phyloP scores from a whole-genome alignment of 768 basidiomycete species.

The Glaciozyma antarctica region DNA sequence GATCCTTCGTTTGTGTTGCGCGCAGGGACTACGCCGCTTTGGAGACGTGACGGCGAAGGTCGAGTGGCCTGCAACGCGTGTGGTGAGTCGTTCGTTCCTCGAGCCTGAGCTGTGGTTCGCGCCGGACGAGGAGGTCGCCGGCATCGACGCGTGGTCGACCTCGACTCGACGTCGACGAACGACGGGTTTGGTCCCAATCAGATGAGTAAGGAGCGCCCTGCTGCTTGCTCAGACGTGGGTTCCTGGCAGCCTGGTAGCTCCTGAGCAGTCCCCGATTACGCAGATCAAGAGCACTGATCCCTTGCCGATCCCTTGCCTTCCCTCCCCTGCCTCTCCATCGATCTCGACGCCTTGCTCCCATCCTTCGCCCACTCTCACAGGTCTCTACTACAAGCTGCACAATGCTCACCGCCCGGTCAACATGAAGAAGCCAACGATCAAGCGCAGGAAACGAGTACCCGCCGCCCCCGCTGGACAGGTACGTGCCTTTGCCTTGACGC shows the following conservation, averaged over 20 bases:
- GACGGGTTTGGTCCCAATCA: no score
- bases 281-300: no score
- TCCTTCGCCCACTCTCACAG: constrained; percentile 42
- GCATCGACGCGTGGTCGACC: no score
- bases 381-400: constrained; percentile 96
- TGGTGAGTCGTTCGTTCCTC: constrained; percentile 37
- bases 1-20: background rate
- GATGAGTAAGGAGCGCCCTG: no score
- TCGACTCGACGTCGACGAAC: no score
- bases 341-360: background rate
- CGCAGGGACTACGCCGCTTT: constrained; percentile 43
- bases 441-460: constrained; percentile 91
- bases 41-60: constrained; percentile 45
- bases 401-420: constrained; percentile 92
- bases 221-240: no score
- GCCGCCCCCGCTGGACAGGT: constrained; percentile 48
- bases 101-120: no score
- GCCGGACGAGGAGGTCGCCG: no score
- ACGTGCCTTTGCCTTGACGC: background rate
- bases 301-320: background rate
- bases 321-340: background rate
- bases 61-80: constrained; percentile 46
- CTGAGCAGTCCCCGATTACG: no score
- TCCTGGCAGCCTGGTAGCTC: no score
- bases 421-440: constrained; percentile 99